phyloP scores from a whole-genome alignment of 352 stramenopile species.

The Phytopythium chamaehyphon region DNA sequence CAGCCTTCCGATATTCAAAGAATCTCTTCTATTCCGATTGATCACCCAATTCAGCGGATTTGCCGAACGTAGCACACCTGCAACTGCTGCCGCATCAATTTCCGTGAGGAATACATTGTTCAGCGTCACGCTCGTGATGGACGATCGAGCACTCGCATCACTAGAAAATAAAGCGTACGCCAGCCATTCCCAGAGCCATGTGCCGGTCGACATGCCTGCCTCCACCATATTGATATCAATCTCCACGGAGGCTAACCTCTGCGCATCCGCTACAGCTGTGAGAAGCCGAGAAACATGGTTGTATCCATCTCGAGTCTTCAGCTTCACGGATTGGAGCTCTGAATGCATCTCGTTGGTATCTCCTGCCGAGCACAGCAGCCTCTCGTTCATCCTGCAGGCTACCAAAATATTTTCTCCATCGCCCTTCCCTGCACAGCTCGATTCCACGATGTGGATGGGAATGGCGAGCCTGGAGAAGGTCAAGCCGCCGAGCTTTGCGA shows the following conservation, averaged over 20 bases:
- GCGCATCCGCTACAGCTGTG: not conserved
- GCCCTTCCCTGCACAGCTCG: too few species aligned
- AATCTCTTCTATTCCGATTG: not conserved
- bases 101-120: not conserved
- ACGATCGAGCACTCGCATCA: not conserved
- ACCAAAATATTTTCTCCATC: too few species aligned
- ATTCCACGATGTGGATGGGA: too few species aligned
- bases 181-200: not conserved
- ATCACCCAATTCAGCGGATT: not conserved
- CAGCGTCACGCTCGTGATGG: not conserved
- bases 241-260: not conserved
- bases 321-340: not conserved
- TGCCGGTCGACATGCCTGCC: not conserved
- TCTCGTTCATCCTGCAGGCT: not conserved
- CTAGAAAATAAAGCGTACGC: not conserved
- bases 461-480: not conserved
- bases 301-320: not conserved
- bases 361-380: not conserved
- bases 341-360: not conserved
- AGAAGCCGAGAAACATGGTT: not conserved
- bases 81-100: not conserved
- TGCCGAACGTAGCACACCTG: not conserved
- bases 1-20: not conserved
- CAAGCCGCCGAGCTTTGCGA: not conserved
- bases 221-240: not conserved